Evolutionary conservation across 306 rosid species (phyloP).

Genomic region (Acacia confusa): DNA sequence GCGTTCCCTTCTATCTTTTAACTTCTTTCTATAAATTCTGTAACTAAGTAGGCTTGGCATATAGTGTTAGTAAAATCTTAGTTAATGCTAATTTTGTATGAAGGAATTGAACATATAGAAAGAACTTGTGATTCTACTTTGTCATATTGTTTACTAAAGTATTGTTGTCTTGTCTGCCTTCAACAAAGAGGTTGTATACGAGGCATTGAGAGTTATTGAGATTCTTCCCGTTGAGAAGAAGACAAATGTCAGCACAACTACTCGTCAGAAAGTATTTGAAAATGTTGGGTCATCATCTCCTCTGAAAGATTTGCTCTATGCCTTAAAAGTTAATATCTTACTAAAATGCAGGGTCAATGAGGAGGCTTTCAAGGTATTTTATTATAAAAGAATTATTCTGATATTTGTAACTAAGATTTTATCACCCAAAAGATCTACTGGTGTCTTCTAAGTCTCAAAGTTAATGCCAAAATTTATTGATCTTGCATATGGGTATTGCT

Average conservation of each 20-base stretch:
- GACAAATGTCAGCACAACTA: slow-evolving; percentile 43
- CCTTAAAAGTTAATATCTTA: slow-evolving; percentile 68
- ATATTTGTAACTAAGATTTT: slow-evolving; percentile 21
- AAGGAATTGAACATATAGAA: no score
- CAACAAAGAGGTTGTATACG: slow-evolving; percentile 77
- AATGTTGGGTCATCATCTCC: slow-evolving; percentile 56
- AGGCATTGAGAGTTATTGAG: slow-evolving; percentile 75
- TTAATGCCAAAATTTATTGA: slow-evolving; percentile 30
- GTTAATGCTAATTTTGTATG: no score
- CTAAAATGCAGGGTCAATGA: slow-evolving; percentile 64
- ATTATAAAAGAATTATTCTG: slow-evolving; percentile 10
- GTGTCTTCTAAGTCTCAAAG: slow-evolving; percentile 1
- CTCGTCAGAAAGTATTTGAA: slow-evolving; percentile 65
- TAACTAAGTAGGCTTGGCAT: no score
- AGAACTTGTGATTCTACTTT: no score
- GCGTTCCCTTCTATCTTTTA: no score
- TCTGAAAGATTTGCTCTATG: slow-evolving; percentile 66
- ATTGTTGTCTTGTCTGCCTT: slow-evolving; percentile 3
- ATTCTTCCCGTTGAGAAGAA: slow-evolving; percentile 64
- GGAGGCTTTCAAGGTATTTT: slow-evolving; percentile 62
- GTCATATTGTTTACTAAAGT: slow-evolving; percentile 8
- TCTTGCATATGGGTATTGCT: slow-evolving; percentile 56
- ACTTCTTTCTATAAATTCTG: no score
- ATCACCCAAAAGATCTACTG: slow-evolving; percentile 10
- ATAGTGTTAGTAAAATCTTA: no score